phyloP scores from a whole-genome alignment of 176 grass and related monocot species.

The Raddia guianensis region DNA sequence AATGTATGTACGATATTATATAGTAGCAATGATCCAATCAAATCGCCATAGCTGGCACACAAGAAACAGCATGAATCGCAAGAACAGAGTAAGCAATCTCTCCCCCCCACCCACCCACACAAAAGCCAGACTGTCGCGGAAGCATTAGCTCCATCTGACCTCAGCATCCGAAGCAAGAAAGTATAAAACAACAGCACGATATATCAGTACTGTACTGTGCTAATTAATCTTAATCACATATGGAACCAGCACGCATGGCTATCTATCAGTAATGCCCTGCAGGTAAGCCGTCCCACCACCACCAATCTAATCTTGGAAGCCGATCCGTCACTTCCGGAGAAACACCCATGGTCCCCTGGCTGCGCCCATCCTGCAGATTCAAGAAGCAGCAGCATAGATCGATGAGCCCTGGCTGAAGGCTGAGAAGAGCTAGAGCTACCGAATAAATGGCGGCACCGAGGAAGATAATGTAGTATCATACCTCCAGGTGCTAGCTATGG shows the following conservation, averaged over 20 bases:
- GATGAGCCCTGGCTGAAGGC: constrained; percentile 20
- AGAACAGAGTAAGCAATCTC: constrained; percentile 19
- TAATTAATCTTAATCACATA: constrained; percentile 44
- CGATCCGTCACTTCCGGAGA: constrained; percentile 55
- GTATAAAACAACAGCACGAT: constrained; percentile 12
- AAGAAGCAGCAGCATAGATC: neutral
- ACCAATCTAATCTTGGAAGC: constrained; percentile 20
- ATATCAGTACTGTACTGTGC: constrained; percentile 17
- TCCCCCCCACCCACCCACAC: too few relatives aligned
- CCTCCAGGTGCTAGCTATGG: constrained; percentile 91
- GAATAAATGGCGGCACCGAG: constrained; percentile 21
- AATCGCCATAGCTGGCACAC: constrained; percentile 22
- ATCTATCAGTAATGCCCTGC: constrained; percentile 35
- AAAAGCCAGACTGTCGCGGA: constrained; percentile 20
- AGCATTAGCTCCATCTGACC: constrained; percentile 29
- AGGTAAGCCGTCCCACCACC: neutral
- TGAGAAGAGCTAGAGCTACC: neutral
- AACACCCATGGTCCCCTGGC: constrained; percentile 81
- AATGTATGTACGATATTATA: constrained; percentile 23
- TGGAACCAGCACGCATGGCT: constrained; percentile 14
- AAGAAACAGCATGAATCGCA: constrained; percentile 29
- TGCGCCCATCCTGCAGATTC: constrained; percentile 69
- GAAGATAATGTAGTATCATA: constrained; percentile 44
- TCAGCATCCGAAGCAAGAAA: neutral
- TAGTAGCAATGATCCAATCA: constrained; percentile 6